These are phyloP conservation scores for Aspergillus jensenii DNA, from an alignment of 2,329 filamentous ascomycete genomes.

Conservation along the genomic window DNA sequence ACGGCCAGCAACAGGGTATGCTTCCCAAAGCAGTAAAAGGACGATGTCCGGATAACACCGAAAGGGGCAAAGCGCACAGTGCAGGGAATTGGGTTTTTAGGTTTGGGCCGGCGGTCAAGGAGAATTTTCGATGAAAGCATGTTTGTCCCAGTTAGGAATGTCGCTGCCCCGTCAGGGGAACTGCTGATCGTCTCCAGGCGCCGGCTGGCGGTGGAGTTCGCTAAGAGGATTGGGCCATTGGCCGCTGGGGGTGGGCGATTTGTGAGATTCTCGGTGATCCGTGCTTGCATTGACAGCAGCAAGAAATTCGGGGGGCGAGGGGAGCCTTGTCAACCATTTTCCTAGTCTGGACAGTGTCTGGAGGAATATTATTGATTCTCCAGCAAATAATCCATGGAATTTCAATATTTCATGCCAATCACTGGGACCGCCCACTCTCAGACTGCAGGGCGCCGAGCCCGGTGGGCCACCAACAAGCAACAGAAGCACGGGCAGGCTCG, in stretches of 20 bases:
- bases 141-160: slow-evolving; percentile 20
- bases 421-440: not conserved
- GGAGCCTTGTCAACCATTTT: slow-evolving; percentile 2
- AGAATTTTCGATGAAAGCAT: slow-evolving; percentile 4
- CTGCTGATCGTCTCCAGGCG: slow-evolving; percentile 1
- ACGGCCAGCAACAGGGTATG: slow-evolving; percentile 18
- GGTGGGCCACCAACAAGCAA: slow-evolving; percentile 8
- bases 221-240: not conserved
- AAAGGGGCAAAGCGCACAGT: slow-evolving; percentile 11
- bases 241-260: not conserved
- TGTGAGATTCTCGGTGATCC: not conserved
- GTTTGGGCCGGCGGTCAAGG: slow-evolving; percentile 12
- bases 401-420: slow-evolving; percentile 7
- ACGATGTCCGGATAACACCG: slow-evolving; percentile 10
- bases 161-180: slow-evolving; percentile 8
- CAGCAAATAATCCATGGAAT: not conserved
- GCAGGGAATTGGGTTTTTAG: slow-evolving; percentile 11
- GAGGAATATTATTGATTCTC: not conserved
- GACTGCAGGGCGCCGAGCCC: slow-evolving; percentile 12
- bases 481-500: slow-evolving; percentile 3
- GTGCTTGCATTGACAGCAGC: not conserved
- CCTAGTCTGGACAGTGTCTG: slow-evolving; percentile 12
- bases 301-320: not conserved
- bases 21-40: slow-evolving; percentile 25
- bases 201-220: not conserved